A percentile compares a stretch with the other conserved stretches of the same genome.
Evolutionary conservation across 345 rosid species (phyloP).

Genomic region (Brassica cretica): DNA sequence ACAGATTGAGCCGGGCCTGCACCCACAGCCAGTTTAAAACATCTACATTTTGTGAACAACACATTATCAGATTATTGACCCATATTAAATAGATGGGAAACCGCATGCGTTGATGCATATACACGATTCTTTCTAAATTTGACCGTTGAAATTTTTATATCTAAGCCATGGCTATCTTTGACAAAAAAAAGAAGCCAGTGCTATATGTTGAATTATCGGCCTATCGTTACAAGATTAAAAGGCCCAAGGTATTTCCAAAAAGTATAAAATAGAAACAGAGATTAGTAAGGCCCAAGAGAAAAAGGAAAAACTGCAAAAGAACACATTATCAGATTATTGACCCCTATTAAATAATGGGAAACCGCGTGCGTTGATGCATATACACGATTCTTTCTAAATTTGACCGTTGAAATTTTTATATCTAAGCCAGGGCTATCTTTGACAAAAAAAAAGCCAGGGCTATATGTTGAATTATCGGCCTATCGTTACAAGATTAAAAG

Average conservation of each 20-base stretch:
- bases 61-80: background rate
- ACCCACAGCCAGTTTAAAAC: background rate
- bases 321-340: background rate
- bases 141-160: background rate
- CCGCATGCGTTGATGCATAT: background rate
- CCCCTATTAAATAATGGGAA: background rate
- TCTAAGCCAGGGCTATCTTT: background rate
- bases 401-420: background rate
- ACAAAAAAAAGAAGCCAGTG: too few relatives aligned
- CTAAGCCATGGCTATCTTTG: too few relatives aligned
- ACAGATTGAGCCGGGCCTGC: too few relatives aligned
- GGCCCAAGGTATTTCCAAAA: too few relatives aligned
- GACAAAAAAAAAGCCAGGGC: too few relatives aligned
- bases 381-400: background rate
- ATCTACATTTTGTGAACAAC: slow-evolving; percentile 9
- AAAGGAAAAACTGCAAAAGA: background rate
- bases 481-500: background rate
- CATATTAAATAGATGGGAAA: background rate
- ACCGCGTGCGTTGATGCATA: background rate
- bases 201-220: background rate
- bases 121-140: background rate
- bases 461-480: background rate
- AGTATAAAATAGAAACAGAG: background rate
- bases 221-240: background rate
- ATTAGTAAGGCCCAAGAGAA: background rate